Percentiles rank a stretch among this genome's conserved stretches.
Evolutionary conservation across 352 stramenopile species (phyloP).

Genomic region (Pythium periplocum): DNA sequence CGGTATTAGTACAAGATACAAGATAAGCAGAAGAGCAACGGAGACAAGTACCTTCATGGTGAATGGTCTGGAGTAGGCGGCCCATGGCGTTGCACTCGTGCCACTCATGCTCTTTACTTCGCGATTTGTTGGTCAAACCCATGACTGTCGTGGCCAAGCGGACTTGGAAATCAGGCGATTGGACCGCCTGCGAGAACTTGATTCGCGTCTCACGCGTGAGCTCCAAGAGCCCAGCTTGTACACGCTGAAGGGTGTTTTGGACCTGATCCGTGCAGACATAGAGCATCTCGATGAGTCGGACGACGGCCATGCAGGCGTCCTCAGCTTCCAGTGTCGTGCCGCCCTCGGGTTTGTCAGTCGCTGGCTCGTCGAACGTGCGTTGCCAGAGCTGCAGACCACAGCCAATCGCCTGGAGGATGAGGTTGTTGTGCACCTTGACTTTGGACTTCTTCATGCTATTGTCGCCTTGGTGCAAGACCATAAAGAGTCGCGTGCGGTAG

Average conservation of each 20-base stretch:
- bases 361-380: conserved; percentile 43
- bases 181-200: conserved; percentile 55
- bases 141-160: conserved; percentile 60
- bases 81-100: conserved; percentile 73
- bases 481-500: conserved; percentile 51
- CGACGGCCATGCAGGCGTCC: conserved; percentile 49
- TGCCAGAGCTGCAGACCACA: conserved; percentile 58
- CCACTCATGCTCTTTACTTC: conserved; percentile 76
- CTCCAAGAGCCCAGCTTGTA: conserved; percentile 54
- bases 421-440: conserved; percentile 52
- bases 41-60: conserved; percentile 13
- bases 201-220: conserved; percentile 44
- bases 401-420: conserved; percentile 59
- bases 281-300: conserved; percentile 79
- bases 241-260: conserved; percentile 64
- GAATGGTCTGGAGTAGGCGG: conserved; percentile 48
- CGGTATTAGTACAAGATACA: too few species aligned
- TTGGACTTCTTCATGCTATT: conserved; percentile 30
- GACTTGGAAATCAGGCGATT: conserved; percentile 54
- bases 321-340: conserved; percentile 41
- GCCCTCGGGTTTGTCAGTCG: conserved; percentile 14
- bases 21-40: too few species aligned
- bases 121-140: conserved; percentile 66
- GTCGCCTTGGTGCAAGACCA: conserved; percentile 48
- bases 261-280: conserved; percentile 69